Evolutionary conservation across 768 basidiomycete species (phyloP), one percentile per base, ranked within the genome.

Genomic region (Fistulinella prunicolor): DNA sequence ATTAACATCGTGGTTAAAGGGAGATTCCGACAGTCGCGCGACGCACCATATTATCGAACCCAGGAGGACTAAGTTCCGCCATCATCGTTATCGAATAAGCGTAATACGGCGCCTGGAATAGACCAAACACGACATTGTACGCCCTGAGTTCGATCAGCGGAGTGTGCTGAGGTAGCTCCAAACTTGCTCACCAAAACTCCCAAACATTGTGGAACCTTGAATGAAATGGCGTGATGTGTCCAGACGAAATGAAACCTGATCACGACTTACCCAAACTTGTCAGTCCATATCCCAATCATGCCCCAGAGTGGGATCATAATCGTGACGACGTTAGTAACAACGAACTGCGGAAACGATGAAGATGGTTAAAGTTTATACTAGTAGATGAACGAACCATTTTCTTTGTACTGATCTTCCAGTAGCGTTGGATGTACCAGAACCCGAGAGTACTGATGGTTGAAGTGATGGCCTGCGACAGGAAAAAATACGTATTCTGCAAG

Each of bases 21-120:
- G 37, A 29, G 10, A 10, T 35, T 13, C 6, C 12, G 9, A 19
- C 16, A n/a, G n/a, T n/a, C n/a, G n/a, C n/a, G n/a, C 23, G 26
- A 44, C 60, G 19, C 47, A 77, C 79, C 80, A 81, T 90, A 60
- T 90, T 89, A 56, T 93, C 90, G 59, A 88, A 93, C 1, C 90
- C 91, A 1, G 88, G 86, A 12, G 90, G 90, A 6, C 86, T 82
- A 10, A 94, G 78, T 64, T 94, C 91, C 1, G 87, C 86, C 87
- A 90, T 90, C 85, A 89, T 86, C 0, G 86, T 89, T 61, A 88
- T 84, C 3, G 88, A 82, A 61, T 86, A 89, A 1, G 91, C 87
- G 61, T 89, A 93, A 68, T 90, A 94, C 0, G 90, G 90, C 1
- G 86, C 86, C 70, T 91, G 86, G 74, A 89, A 89, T 9, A 91